Conservation (phyloP, 1,284 basidiomycete genomes). For the Ceraceosorus guamensis region DNA sequence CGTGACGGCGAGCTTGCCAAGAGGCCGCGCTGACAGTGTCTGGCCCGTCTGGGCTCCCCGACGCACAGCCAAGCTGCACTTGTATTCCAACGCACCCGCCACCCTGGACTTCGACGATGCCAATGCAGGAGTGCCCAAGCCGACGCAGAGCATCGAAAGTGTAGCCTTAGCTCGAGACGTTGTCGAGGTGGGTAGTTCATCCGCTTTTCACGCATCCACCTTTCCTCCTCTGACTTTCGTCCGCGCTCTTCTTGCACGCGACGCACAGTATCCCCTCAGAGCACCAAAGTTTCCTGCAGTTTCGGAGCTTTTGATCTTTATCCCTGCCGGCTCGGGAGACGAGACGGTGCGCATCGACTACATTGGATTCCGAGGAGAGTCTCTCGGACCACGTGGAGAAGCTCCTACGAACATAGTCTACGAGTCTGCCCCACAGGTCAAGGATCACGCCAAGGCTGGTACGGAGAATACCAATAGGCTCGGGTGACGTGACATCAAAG, state of each 20-base stretch:
- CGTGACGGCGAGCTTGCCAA: no score
- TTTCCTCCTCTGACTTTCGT: no score
- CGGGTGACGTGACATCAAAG: no score
- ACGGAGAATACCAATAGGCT: slow-evolving; percentile 6
- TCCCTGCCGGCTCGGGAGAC: slow-evolving; percentile 21
- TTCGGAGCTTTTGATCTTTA: slow-evolving; percentile 31
- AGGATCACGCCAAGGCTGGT: slow-evolving; percentile 35
- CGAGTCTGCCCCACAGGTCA: slow-evolving; percentile 39
- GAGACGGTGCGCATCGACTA: slow-evolving; percentile 29
- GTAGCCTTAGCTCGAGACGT: slow-evolving; percentile 31
- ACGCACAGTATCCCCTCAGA: slow-evolving; percentile 27
- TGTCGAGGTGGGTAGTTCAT: slow-evolving; percentile 13
- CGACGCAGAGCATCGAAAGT: slow-evolving; percentile 26
- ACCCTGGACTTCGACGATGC: slow-evolving; percentile 33
- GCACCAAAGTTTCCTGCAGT: slow-evolving; percentile 41
- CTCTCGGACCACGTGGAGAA: slow-evolving; percentile 12
- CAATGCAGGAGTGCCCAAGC: slow-evolving; percentile 3
- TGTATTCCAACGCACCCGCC: slow-evolving; percentile 31
- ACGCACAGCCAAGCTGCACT: slow-evolving; percentile 15
- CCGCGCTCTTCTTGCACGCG: no score
- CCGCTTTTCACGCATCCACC: no score
- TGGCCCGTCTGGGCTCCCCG: not conserved
- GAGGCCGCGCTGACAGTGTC: not conserved
- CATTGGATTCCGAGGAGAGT: slow-evolving; percentile 41
- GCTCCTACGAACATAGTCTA: slow-evolving; percentile 40